These are phyloP conservation scores for Beauveria pseudobassiana DNA, from an alignment of 2,329 filamentous ascomycete species.

Conservation along the genomic window DNA sequence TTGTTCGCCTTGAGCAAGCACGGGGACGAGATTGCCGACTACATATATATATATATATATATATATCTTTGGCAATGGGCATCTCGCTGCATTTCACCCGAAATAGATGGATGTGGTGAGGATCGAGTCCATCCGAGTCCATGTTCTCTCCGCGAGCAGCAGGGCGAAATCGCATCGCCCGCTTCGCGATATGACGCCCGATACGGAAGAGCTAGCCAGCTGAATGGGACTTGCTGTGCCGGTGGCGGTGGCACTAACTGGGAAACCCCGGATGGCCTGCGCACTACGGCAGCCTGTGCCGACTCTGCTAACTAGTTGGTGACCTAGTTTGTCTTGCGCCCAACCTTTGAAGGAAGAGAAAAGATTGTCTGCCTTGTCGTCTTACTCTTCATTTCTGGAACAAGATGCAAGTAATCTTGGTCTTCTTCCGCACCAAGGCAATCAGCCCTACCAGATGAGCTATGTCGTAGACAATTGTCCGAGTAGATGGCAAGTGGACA, in stretches of 20 bases:
- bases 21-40: neutral
- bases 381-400: too few relatives aligned
- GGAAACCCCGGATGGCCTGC: neutral
- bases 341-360: too few relatives aligned
- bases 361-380: too few relatives aligned
- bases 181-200: conserved; percentile 11
- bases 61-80: neutral
- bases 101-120: neutral
- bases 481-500: too few relatives aligned
- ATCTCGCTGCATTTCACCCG: conserved; percentile 1
- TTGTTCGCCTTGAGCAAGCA: neutral
- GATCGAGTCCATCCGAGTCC: neutral
- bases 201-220: neutral
- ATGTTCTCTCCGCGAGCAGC: neutral
- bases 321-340: too few relatives aligned
- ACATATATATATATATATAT: neutral
- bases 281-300: too few relatives aligned
- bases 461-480: too few relatives aligned
- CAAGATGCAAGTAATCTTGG: too few relatives aligned
- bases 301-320: too few relatives aligned
- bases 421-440: neutral
- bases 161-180: neutral
- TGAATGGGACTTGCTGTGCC: neutral
- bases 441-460: too few relatives aligned
- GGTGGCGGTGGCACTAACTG: neutral